These are phyloP conservation scores for Apiotrichum veenhuisii DNA, from an alignment of 1,284 basidiomycete species.

Conservation along the genomic window DNA sequence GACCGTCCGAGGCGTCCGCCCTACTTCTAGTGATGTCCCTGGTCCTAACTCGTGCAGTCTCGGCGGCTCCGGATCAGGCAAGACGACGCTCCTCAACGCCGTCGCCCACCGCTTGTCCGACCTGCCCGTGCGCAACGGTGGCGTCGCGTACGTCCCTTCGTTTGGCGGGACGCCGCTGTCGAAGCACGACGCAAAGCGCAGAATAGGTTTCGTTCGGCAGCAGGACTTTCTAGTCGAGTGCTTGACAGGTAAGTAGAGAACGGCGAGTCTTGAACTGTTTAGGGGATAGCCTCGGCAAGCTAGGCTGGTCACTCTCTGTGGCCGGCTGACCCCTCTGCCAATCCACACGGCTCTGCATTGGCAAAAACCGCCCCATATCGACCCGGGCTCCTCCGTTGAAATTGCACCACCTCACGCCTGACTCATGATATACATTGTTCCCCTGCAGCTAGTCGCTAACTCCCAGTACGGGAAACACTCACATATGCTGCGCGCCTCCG, in stretches of 20 bases:
- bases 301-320: too few relatives aligned
- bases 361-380: too few relatives aligned
- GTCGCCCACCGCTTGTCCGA: slow-evolving; percentile 45
- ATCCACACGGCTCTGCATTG: too few relatives aligned
- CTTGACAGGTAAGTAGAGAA: slow-evolving; percentile 40
- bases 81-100: slow-evolving; percentile 51
- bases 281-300: too few relatives aligned
- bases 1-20: too few relatives aligned
- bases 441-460: neutral
- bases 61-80: slow-evolving; percentile 48
- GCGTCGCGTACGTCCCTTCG: slow-evolving; percentile 24
- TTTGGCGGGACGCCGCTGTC: slow-evolving; percentile 8
- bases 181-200: slow-evolving; percentile 36
- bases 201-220: slow-evolving; percentile 49
- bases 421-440: too few relatives aligned
- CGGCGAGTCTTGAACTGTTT: too few relatives aligned
- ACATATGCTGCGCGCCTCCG: slow-evolving; percentile 54
- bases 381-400: too few relatives aligned
- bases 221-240: slow-evolving; percentile 49
- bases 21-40: too few relatives aligned
- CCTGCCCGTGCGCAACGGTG: slow-evolving; percentile 41
- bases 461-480: slow-evolving; percentile 55
- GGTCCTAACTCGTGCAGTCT: slow-evolving; percentile 30
- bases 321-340: too few relatives aligned
- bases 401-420: too few relatives aligned